Evolutionary conservation across 805 yeast genomes (phyloP).

Genomic region (Metschnikowia similis): DNA sequence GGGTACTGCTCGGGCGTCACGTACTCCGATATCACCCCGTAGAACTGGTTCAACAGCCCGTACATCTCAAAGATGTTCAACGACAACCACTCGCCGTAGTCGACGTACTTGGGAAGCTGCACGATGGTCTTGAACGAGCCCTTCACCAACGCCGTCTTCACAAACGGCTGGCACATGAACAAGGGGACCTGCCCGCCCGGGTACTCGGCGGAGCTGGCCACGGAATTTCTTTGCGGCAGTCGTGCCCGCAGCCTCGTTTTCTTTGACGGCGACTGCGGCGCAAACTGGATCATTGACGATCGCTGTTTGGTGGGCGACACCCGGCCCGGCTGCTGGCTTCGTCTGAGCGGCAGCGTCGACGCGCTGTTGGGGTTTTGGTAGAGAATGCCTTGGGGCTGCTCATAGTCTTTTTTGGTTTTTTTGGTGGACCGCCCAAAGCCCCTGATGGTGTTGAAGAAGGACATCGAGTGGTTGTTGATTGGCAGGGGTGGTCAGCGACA

Average conservation of each 20-base stretch:
- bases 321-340: constrained; percentile 38
- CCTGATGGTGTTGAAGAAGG: constrained; percentile 44
- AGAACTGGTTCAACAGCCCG: constrained; percentile 80
- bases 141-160: constrained; percentile 88
- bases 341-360: constrained; percentile 33
- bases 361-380: constrained; percentile 27
- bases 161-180: constrained; percentile 88
- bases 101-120: constrained; percentile 91
- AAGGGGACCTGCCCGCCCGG: constrained; percentile 43
- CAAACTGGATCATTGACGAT: constrained; percentile 20
- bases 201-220: constrained; percentile 1
- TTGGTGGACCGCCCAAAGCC: constrained; percentile 46
- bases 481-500: too few relatives aligned
- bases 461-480: constrained; percentile 24
- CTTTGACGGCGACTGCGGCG: constrained; percentile 23
- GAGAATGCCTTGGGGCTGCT: constrained; percentile 23
- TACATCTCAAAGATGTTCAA: constrained; percentile 86
- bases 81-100: constrained; percentile 93
- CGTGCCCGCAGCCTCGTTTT: constrained; percentile 14
- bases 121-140: constrained; percentile 96
- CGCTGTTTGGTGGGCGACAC: constrained; percentile 34
- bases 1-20: constrained; percentile 88
- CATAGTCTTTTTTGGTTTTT: constrained; percentile 35
- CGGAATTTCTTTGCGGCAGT: constrained; percentile 15
- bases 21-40: constrained; percentile 85